phyloP scores from a whole-genome alignment of 2,329 filamentous ascomycete species.

The Cladophialophora yegresii region DNA sequence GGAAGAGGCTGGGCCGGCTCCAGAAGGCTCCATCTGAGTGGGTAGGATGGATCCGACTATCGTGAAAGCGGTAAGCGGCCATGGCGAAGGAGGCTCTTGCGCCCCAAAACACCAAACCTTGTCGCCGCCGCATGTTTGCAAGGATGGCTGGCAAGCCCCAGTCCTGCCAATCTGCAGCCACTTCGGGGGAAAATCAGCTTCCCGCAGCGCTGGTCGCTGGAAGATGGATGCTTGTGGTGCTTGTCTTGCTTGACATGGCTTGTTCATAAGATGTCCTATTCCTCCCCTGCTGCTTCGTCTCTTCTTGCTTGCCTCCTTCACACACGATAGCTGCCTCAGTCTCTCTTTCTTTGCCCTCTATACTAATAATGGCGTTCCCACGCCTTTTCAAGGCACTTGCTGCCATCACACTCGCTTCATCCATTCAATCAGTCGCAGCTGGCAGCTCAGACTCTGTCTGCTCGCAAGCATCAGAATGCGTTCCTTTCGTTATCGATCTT shows the following conservation, averaged over 20 bases:
- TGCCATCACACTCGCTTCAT: constrained; percentile 30
- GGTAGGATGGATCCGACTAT: constrained; percentile 18
- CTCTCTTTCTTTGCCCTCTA: constrained; percentile 14
- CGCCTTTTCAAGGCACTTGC: constrained; percentile 24
- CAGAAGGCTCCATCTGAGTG: constrained; percentile 18
- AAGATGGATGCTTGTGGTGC: constrained; percentile 12
- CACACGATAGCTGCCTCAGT: constrained; percentile 19
- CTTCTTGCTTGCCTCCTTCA: constrained; percentile 1
- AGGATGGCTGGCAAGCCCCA: constrained; percentile 28
- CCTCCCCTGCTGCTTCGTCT: constrained; percentile 8
- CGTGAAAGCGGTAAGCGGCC: constrained; percentile 25
- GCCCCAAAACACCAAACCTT: constrained; percentile 20
- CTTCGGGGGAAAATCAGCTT: constrained; percentile 15
- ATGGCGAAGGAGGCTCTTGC: constrained; percentile 28
- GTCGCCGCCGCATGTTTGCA: constrained; percentile 17
- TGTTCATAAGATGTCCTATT: constrained; percentile 17
- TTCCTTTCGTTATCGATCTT: constrained; percentile 40
- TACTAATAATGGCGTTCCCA: constrained; percentile 26
- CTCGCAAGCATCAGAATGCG: constrained; percentile 28
- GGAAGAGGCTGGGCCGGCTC: constrained; percentile 10
- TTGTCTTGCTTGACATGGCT: constrained; percentile 17
- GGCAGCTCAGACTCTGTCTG: constrained; percentile 17
- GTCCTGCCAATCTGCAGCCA: constrained; percentile 23
- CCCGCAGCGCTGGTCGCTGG: not conserved
- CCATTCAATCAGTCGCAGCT: constrained; percentile 25